Evolutionary conservation across 2,329 filamentous ascomycete species (phyloP).

Genomic region (Setomelanomma holmii): DNA sequence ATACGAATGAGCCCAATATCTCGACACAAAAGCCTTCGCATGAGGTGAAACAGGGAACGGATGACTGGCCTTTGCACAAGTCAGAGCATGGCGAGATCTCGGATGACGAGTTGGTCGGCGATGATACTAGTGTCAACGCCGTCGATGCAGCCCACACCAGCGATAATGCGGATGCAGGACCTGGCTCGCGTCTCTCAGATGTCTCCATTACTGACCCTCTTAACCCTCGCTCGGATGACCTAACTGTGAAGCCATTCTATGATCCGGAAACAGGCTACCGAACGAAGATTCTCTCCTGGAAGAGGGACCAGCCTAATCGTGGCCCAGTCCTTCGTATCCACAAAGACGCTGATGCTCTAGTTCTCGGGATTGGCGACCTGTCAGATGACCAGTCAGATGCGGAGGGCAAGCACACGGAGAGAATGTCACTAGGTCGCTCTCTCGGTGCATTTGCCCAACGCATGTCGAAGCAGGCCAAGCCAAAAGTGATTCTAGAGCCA

Average conservation of each 20-base stretch:
- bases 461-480: conserved; percentile 13
- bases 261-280: conserved; percentile 12
- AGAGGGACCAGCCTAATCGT: conserved; percentile 6
- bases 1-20: background rate
- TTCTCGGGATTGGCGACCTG: conserved; percentile 18
- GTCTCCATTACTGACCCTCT: background rate
- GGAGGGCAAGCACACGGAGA: background rate
- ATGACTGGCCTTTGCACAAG: background rate
- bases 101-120: no score
- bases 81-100: background rate
- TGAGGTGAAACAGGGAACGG: background rate
- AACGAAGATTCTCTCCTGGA: conserved; percentile 29
- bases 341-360: conserved; percentile 32
- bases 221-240: background rate
- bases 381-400: conserved; percentile 17
- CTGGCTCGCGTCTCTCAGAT: background rate
- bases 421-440: conserved; percentile 7
- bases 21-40: background rate
- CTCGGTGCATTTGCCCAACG: conserved; percentile 15
- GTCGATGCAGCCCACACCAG: background rate
- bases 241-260: background rate
- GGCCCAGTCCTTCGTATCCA: conserved; percentile 26
- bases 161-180: background rate
- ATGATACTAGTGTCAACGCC: no score
- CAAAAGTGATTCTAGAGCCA: background rate